Percentiles rank a stretch among this genome's conserved stretches.
phyloP scores from a whole-genome alignment of 2,329 filamentous ascomycete genomes.

The Colletotrichum kahawae region DNA sequence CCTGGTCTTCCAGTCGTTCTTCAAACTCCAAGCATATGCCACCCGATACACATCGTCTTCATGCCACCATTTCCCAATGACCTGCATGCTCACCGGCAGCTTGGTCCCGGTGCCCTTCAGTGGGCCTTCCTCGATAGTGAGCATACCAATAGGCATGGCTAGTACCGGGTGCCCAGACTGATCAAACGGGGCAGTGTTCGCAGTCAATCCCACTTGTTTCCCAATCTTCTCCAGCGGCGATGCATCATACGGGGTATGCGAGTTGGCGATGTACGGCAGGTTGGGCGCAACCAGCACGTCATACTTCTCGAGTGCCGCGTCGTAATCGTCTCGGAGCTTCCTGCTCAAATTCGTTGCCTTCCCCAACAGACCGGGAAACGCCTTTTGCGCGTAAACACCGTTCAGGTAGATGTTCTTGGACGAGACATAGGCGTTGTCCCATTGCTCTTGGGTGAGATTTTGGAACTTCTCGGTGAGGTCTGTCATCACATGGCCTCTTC shows the following conservation, averaged over 20 bases:
- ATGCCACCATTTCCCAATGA: slow-evolving; percentile 31
- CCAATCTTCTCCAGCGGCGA: slow-evolving; percentile 43
- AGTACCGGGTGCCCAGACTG: slow-evolving; percentile 53
- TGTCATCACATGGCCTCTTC: slow-evolving; percentile 25
- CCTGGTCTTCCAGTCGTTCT: background rate
- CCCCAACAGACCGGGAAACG: background rate
- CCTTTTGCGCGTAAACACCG: slow-evolving; percentile 30
- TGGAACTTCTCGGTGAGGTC: slow-evolving; percentile 37
- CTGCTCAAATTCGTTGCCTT: background rate
- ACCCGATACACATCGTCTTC: slow-evolving; percentile 26
- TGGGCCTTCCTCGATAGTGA: background rate
- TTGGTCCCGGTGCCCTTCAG: background rate
- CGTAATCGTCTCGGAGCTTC: slow-evolving; percentile 8
- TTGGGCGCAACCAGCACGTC: background rate
- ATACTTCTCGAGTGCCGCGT: background rate
- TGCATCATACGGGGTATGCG: slow-evolving; percentile 19
- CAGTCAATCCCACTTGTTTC: slow-evolving; percentile 47
- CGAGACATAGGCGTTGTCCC: slow-evolving; percentile 5
- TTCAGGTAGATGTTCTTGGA: slow-evolving; percentile 51
- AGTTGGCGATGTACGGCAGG: slow-evolving; percentile 4
- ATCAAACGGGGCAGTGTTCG: slow-evolving; percentile 54
- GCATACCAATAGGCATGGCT: slow-evolving; percentile 16
- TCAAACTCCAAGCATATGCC: background rate
- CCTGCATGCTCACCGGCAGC: slow-evolving; percentile 35
- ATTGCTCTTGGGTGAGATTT: slow-evolving; percentile 1